Evolutionary conservation across 495 filamentous ascomycete genomes (phyloP), one percentile per base, ranked within the genome.

Genomic region (Penicillium odoratum): DNA sequence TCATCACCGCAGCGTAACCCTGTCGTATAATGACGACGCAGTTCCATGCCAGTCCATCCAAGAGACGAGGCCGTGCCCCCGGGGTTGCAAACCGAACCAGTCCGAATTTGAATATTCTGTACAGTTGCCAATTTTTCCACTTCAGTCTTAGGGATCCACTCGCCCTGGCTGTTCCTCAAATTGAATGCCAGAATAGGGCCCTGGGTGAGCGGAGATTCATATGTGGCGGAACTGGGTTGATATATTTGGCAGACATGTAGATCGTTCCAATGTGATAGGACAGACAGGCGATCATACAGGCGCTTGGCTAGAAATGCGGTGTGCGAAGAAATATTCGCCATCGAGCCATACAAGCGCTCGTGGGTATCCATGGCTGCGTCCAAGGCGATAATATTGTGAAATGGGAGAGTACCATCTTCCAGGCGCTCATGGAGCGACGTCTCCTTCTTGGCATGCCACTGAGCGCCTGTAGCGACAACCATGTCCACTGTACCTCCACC

Each of bases 401-500:
- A 85, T 10, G 93, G 90, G 18, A 94, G 71, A 1, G 93, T 97
- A 6, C 93, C 93, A 73, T 98, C 92, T 68, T 98, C 93, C 7
- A 98, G 78, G 25, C 79, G 79, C 30, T 91, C 89, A 67, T 97
- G 91, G 0, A 93, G 76, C n/a, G 81, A 81, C 7, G 85, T 78
- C 25, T 76, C 74, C 65, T 93, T 94, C 51, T 83, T 81, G 1
- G 84, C 86, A 76, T 93, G 87, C 87, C 89, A 95, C 55, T 71
- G 62, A 25, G 44, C 53, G 9, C 61, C 69, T 6, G 53, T 30
- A 3, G 72, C 72, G 21, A 75, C 38, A 10, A 88, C 83, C 82
- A 94, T 88, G 60, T 96, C 92, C 1, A 97, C 93, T 0, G 93
- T 98, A 6, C 93, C 93, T n/a, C 93, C 93, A 3, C 93, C 93